Base-by-base conservation (phyloP, 345 rosid genomes). In the Citrus australasica region DNA sequence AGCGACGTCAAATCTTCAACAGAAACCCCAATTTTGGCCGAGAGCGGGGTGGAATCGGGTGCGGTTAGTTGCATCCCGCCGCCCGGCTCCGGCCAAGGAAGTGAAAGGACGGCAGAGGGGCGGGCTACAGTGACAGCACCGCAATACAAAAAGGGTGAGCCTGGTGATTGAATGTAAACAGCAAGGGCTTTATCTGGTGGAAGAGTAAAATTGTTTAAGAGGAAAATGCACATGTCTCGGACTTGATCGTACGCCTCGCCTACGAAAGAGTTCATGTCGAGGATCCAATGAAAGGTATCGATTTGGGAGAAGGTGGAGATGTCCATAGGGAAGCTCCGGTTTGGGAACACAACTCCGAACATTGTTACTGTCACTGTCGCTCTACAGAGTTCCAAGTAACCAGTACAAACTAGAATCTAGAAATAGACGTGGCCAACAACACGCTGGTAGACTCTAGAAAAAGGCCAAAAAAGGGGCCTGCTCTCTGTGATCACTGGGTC, bases 191-290 rank as follows among this genome's bases (percentile, higher is more conserved):
- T 96, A 60, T 92, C 97, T 0, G 93, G 92, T 2, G 97, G 99
- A 9, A 96, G 88, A 53, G 92, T 83, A 86, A 96, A 89, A 83
- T 56, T 88, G 85, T 96, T 94, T 24, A 94, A 69, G 42, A 96
- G 83, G 83, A 96, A 96, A 82, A 96, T 90, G 82, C 99, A 96
- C 72, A 96, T 79, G 28, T 96, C 98, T 10, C 89, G 85, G 59
- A 94, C 84, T 80, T 92, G 93, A 77, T 92, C 94, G 80, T 94
- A 94, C 0, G 93, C 95, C 84, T 96, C 97, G 4, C 97, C 98
- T 91, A 95, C 99, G 84, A 96, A 94, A 66, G 90, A 87, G 87
- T 92, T 96, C 98, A 94, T 96, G 88, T 96, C 98, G 75, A 96
- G 99, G 28, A 96, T 79, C 99, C 98, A 96, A 68, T 96, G 97